phyloP scores from a whole-genome alignment of 805 yeast species.

The Zygosaccharomyces bisporus region DNA sequence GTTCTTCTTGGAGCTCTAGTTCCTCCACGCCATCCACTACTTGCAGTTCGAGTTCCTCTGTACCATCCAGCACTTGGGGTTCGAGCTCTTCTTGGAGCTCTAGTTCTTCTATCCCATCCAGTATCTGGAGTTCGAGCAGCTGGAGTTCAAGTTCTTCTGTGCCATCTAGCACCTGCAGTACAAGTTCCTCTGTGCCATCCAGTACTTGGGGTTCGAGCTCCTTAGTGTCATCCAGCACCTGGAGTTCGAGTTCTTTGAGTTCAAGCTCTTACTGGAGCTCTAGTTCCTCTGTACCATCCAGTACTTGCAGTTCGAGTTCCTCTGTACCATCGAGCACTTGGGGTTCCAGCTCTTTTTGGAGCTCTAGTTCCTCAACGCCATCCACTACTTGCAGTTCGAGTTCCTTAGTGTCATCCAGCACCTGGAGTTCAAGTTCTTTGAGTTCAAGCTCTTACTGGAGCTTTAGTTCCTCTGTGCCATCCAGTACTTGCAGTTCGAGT shows the following conservation, averaged over 20 bases:
- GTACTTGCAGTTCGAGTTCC: neutral
- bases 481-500: neutral
- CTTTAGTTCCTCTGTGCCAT: neutral
- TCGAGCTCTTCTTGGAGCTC: too few species aligned
- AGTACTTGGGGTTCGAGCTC: too few species aligned
- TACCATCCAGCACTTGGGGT: neutral
- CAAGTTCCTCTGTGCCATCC: too few species aligned
- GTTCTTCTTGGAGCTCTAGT: conserved; percentile 4
- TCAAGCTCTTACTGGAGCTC: neutral
- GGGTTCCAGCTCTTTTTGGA: too few species aligned
- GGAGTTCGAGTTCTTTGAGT: neutral
- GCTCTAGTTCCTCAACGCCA: neutral
- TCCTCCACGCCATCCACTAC: conserved; percentile 1
- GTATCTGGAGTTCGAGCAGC: too few species aligned
- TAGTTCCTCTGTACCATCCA: neutral
- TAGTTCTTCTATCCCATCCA: neutral
- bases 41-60: neutral
- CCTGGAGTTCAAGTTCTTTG: neutral
- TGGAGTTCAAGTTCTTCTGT: too few species aligned
- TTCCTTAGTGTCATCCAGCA: neutral
- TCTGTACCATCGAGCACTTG: neutral
- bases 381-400: neutral
- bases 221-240: too few species aligned
- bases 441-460: neutral
- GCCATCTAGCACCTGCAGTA: too few species aligned